These are phyloP conservation scores for Collybia sp. DNA, from an alignment of 768 basidiomycete genomes.

Conservation along the genomic window DNA sequence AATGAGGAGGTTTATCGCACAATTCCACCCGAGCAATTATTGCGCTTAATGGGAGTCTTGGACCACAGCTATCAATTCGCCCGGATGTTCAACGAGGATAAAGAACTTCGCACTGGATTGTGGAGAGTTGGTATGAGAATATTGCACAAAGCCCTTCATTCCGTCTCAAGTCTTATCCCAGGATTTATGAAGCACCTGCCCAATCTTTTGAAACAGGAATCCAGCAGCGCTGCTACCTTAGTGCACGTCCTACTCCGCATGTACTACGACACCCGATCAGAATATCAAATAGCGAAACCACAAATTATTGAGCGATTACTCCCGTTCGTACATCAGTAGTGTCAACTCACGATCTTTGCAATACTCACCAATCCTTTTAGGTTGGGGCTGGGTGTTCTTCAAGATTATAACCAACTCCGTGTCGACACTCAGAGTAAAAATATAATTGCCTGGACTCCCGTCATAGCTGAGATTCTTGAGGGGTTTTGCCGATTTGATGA, in stretches of 20 bases:
- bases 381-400: conserved; percentile 80
- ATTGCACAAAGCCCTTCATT: not conserved
- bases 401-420: conserved; percentile 87
- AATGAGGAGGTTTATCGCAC: conserved; percentile 89
- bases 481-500: conserved; percentile 90
- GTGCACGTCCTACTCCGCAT: conserved; percentile 90
- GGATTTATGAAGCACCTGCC: conserved; percentile 99
- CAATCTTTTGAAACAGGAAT: conserved; percentile 96
- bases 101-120: conserved; percentile 90
- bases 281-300: conserved; percentile 79
- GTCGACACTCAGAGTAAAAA: conserved; percentile 92
- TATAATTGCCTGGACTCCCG: conserved; percentile 97
- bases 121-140: conserved; percentile 96
- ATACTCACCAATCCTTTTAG: conserved; percentile 33
- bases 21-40: conserved; percentile 90
- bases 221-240: conserved; percentile 91
- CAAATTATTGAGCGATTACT: conserved; percentile 73
- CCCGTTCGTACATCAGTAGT: conserved; percentile 42
- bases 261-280: conserved; percentile 89
- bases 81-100: conserved; percentile 95
- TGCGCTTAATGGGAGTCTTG: conserved; percentile 91
- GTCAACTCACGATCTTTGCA: not conserved
- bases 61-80: conserved; percentile 99
- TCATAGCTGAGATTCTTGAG: conserved; percentile 89
- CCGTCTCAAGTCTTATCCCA: conserved; percentile 20